Evolutionary conservation across 805 yeast species (phyloP).

Genomic region (Candida adriatica): DNA sequence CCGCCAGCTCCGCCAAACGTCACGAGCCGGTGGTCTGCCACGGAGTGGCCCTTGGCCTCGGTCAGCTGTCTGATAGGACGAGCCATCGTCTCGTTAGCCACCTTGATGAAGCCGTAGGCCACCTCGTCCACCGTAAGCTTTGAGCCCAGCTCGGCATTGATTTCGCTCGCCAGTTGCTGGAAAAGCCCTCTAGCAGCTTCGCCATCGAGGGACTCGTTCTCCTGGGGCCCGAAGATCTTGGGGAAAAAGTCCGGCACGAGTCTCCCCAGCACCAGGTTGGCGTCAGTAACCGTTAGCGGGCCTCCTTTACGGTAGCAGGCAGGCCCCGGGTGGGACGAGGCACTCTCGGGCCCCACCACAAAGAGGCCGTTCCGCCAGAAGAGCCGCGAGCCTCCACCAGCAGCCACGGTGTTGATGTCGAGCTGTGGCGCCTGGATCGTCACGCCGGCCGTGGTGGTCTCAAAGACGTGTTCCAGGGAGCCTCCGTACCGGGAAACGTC

Average conservation of each 20-base stretch:
- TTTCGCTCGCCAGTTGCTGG: constrained; percentile 42
- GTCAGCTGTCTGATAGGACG: constrained; percentile 80
- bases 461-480: constrained; percentile 25
- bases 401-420: constrained; percentile 32
- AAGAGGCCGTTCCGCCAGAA: constrained; percentile 30
- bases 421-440: constrained; percentile 35
- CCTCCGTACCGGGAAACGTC: constrained; percentile 32
- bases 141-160: constrained; percentile 39
- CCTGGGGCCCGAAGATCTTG: constrained; percentile 39
- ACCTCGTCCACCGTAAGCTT: constrained; percentile 54
- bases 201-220: constrained; percentile 32
- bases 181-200: constrained; percentile 39
- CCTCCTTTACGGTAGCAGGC: constrained; percentile 43
- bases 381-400: constrained; percentile 31
- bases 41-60: constrained; percentile 73
- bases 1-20: constrained; percentile 95
- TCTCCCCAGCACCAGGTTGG: constrained; percentile 37
- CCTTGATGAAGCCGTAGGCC: constrained; percentile 74
- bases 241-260: constrained; percentile 36
- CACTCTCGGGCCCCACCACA: constrained; percentile 42
- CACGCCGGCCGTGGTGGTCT: constrained; percentile 32
- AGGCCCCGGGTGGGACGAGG: constrained; percentile 42
- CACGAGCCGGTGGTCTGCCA: constrained; percentile 62
- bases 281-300: constrained; percentile 41
- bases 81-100: constrained; percentile 88